phyloP scores from a whole-genome alignment of 2,329 filamentous ascomycete genomes.

The Aureobasidium sp. region DNA sequence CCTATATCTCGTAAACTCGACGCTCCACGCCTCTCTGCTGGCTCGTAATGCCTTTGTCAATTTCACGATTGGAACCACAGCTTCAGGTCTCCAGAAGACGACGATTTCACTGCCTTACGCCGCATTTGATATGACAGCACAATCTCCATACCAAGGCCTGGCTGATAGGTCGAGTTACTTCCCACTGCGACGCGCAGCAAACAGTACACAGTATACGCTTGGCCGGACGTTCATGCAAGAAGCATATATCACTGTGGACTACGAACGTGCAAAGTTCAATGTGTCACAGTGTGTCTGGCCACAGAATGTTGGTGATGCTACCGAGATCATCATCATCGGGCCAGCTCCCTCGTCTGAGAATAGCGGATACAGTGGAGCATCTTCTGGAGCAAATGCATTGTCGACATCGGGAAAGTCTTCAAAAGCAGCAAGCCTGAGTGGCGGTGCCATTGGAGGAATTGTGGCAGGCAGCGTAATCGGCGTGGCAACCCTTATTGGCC shows the following conservation, averaged over 20 bases:
- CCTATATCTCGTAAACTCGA: constrained; percentile 32
- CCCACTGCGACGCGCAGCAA: constrained; percentile 50
- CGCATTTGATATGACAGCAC: constrained; percentile 41
- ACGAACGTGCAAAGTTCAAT: constrained; percentile 40
- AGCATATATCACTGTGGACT: constrained; percentile 45
- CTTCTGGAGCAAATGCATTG: not conserved
- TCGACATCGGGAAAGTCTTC: not conserved
- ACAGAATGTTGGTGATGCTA: constrained; percentile 16
- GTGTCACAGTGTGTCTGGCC: constrained; percentile 32
- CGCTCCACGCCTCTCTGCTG: constrained; percentile 25
- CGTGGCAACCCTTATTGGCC: constrained; percentile 18
- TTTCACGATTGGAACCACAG: constrained; percentile 34
- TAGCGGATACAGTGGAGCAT: not conserved
- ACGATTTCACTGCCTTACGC: constrained; percentile 41
- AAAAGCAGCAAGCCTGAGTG: constrained; percentile 20
- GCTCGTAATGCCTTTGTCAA: constrained; percentile 36
- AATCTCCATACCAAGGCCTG: constrained; percentile 41
- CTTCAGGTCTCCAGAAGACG: constrained; percentile 29
- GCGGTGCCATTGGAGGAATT: constrained; percentile 37
- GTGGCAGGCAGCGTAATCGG: constrained; percentile 32
- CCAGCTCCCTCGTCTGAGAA: constrained; percentile 10
- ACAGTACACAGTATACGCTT: constrained; percentile 50
- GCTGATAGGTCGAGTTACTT: constrained; percentile 58
- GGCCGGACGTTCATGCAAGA: constrained; percentile 65
- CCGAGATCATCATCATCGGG: constrained; percentile 24